A percentile compares a stretch with the other conserved stretches of the same genome.
phyloP scores from a whole-genome alignment of 2,329 filamentous ascomycete genomes.

The Venturia pyrina region DNA sequence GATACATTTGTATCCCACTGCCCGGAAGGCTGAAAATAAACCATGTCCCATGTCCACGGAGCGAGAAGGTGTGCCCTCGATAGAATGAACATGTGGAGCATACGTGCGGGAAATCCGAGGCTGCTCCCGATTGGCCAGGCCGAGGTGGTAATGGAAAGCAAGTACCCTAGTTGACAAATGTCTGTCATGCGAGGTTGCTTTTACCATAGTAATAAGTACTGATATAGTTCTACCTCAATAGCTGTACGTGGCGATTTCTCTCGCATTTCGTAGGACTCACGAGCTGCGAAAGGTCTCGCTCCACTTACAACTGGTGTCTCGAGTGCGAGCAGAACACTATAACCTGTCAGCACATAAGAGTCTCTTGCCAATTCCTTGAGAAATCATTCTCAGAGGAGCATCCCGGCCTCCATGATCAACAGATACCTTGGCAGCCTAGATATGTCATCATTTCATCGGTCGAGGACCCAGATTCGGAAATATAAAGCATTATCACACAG shows the following conservation, averaged over 20 bases:
- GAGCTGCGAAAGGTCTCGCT: not conserved
- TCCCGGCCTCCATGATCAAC: not conserved
- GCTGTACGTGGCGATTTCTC: not conserved
- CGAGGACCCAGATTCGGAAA: not conserved
- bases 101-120: not conserved
- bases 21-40: not conserved
- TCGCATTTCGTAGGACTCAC: not conserved
- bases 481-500: not conserved
- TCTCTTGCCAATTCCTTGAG: not conserved
- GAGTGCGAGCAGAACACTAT: too few relatives aligned
- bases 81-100: not conserved
- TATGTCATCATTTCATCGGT: not conserved
- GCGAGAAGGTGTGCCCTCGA: not conserved
- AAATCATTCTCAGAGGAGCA: not conserved
- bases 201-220: too few relatives aligned
- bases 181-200: not conserved
- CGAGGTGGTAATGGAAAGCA: not conserved
- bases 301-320: not conserved
- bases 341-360: too few relatives aligned
- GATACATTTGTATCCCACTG: not conserved
- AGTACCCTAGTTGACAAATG: not conserved
- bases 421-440: not conserved
- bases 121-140: not conserved
- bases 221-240: not conserved
- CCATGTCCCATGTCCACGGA: not conserved